Evolutionary conservation across 139 green algal genomes (phyloP).

Genomic region (Marvania coccoides): DNA sequence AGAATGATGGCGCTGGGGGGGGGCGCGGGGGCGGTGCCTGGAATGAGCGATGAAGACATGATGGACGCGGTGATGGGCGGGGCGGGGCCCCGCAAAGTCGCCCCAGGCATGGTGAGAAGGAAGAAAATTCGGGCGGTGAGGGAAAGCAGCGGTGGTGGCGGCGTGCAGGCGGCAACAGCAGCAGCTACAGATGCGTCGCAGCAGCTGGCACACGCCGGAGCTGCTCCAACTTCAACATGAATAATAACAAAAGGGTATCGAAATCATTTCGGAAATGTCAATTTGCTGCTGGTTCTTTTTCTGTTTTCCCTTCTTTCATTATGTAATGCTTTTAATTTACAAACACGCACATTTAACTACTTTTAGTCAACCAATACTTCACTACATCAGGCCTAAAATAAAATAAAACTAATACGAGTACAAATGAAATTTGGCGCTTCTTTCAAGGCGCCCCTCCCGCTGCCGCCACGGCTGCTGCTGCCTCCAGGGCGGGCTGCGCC

Average conservation of each 20-base stretch:
- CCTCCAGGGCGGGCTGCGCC: neutral
- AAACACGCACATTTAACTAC: too few relatives aligned
- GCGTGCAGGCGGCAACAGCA: neutral
- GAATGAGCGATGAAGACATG: slow-evolving; percentile 59
- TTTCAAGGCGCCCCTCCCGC: neutral
- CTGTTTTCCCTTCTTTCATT: too few relatives aligned
- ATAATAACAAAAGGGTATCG: too few relatives aligned
- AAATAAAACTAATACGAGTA: too few relatives aligned
- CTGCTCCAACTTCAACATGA: slow-evolving; percentile 2
- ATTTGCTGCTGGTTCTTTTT: too few relatives aligned
- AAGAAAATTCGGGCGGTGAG: slow-evolving; percentile 38
- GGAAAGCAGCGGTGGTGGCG: too few relatives aligned
- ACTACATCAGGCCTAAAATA: too few relatives aligned
- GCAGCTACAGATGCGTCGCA: too few relatives aligned
- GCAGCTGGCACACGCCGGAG: neutral
- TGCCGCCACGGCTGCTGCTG: neutral
- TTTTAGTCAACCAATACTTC: too few relatives aligned
- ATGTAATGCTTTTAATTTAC: too few relatives aligned
- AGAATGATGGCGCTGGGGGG: slow-evolving; percentile 64
- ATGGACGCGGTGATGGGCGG: slow-evolving; percentile 39
- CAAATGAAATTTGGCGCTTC: too few relatives aligned
- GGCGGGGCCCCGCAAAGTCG: slow-evolving; percentile 32
- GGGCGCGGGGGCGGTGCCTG: slow-evolving; percentile 25
- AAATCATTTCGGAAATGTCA: too few relatives aligned
- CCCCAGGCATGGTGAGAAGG: slow-evolving; percentile 39